phyloP scores from a whole-genome alignment of 805 yeast genomes.

The Jamesozyma rosinii region DNA sequence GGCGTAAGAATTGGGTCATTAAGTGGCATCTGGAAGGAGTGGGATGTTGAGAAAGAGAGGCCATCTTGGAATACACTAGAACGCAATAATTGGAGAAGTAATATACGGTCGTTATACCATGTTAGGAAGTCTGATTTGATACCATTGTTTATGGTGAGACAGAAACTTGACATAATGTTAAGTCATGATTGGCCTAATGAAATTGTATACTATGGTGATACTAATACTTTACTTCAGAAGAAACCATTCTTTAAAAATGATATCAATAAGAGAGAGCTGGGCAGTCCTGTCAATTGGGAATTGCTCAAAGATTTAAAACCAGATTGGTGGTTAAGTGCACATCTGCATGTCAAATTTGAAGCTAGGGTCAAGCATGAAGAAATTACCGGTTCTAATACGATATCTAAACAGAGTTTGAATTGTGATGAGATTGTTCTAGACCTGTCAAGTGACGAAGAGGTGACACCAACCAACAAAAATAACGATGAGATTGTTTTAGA shows the following conservation, averaged over 20 bases:
- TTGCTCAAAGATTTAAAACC: conserved; percentile 53
- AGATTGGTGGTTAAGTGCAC: conserved; percentile 77
- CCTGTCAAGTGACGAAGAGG: conserved; percentile 14
- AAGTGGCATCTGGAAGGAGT: conserved; percentile 69
- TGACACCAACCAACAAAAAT: neutral
- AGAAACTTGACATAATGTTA: conserved; percentile 46
- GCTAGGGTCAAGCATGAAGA: conserved; percentile 42
- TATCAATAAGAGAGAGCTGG: conserved; percentile 49
- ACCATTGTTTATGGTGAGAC: conserved; percentile 40
- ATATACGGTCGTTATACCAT: conserved; percentile 40
- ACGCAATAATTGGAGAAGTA: conserved; percentile 19
- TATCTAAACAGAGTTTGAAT: neutral
- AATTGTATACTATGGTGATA: conserved; percentile 56
- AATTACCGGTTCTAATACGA: neutral
- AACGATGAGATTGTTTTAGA: conserved; percentile 29
- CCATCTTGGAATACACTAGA: conserved; percentile 42
- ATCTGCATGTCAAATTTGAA: conserved; percentile 65
- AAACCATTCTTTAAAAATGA: conserved; percentile 69
- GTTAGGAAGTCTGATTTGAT: conserved; percentile 50
- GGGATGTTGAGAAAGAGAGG: conserved; percentile 39
- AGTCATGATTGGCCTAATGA: conserved; percentile 95
- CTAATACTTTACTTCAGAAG: conserved; percentile 36
- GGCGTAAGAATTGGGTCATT: conserved; percentile 74
- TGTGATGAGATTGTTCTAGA: conserved; percentile 29
- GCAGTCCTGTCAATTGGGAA: conserved; percentile 58